A percentile compares a stretch with the other conserved stretches of the same genome.
phyloP scores from a whole-genome alignment of 2,329 filamentous ascomycete species.

The Trichoderma gracile region DNA sequence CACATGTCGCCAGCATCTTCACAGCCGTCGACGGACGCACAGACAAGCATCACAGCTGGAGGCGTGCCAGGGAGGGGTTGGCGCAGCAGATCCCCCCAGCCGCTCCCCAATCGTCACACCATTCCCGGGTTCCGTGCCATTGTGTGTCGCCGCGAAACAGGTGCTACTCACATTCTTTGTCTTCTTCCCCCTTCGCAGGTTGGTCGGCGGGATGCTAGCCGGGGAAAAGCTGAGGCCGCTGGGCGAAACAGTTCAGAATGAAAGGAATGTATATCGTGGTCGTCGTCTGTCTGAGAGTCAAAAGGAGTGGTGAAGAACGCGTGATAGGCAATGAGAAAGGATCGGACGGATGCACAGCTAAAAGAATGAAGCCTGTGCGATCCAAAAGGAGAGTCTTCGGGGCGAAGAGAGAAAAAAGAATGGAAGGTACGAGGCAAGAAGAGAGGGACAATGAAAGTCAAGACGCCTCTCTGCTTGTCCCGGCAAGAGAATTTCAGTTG shows the following conservation, averaged over 20 bases:
- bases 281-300: slow-evolving; percentile 1
- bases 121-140: slow-evolving; percentile 19
- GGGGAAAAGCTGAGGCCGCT: neutral
- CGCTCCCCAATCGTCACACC: slow-evolving; percentile 21
- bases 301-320: slow-evolving; percentile 24
- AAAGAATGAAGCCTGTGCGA: slow-evolving; percentile 38
- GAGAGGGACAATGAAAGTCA: slow-evolving; percentile 28
- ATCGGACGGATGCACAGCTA: slow-evolving; percentile 42
- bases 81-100: slow-evolving; percentile 12
- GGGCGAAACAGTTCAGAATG: neutral
- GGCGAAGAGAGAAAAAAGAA: slow-evolving; percentile 17
- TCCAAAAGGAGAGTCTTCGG: slow-evolving; percentile 31
- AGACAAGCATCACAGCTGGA: slow-evolving; percentile 7
- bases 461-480: slow-evolving; percentile 19
- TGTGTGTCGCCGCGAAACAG: slow-evolving; percentile 23
- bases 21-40: slow-evolving; percentile 2
- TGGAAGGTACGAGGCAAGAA: slow-evolving; percentile 30
- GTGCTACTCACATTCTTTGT: slow-evolving; percentile 21
- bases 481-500: slow-evolving; percentile 6
- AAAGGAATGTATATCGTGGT: slow-evolving; percentile 16
- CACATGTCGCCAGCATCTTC: slow-evolving; percentile 1
- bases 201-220: neutral
- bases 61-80: slow-evolving; percentile 25
- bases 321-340: slow-evolving; percentile 26
- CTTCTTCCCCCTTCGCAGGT: neutral